Conservation (phyloP, 148 eudicot genomes). For the Dysphania ambrosioides region DNA sequence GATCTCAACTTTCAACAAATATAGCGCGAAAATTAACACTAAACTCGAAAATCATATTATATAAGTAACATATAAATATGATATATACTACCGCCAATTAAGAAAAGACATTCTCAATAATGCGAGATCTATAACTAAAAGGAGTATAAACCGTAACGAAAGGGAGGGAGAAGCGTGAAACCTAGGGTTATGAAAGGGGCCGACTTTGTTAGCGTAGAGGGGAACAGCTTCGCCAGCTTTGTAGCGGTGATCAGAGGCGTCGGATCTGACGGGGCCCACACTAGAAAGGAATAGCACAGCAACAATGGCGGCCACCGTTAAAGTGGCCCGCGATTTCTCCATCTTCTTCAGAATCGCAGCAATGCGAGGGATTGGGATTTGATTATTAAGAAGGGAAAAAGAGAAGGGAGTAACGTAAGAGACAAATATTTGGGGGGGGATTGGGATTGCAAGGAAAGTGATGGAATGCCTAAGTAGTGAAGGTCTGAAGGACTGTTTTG, state of each 20-base stretch:
- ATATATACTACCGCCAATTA: background rate
- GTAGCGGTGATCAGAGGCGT: constrained; percentile 59
- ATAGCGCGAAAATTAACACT: background rate
- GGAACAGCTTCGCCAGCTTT: constrained; percentile 58
- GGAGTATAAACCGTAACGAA: background rate
- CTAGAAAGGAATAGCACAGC: background rate
- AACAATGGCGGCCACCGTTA: constrained; percentile 20
- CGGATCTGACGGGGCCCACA: constrained; percentile 39
- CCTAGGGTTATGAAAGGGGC: constrained; percentile 79
- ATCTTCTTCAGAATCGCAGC: constrained; percentile 21
- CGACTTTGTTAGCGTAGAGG: constrained; percentile 60
- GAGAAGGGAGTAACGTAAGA: constrained; percentile 20
- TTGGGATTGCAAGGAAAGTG: background rate
- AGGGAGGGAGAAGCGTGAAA: background rate
- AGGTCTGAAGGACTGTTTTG: background rate
- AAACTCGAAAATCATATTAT: background rate
- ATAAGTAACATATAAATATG: too few species aligned
- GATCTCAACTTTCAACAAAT: background rate
- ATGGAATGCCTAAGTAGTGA: constrained; percentile 7
- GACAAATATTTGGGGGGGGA: constrained; percentile 4
- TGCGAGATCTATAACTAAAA: background rate
- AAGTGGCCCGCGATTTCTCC: constrained; percentile 28
- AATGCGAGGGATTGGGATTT: background rate
- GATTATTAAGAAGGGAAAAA: background rate
- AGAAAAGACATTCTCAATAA: background rate